phyloP scores from a whole-genome alignment of 1,284 basidiomycete species.

The Hymenochaete sp. region DNA sequence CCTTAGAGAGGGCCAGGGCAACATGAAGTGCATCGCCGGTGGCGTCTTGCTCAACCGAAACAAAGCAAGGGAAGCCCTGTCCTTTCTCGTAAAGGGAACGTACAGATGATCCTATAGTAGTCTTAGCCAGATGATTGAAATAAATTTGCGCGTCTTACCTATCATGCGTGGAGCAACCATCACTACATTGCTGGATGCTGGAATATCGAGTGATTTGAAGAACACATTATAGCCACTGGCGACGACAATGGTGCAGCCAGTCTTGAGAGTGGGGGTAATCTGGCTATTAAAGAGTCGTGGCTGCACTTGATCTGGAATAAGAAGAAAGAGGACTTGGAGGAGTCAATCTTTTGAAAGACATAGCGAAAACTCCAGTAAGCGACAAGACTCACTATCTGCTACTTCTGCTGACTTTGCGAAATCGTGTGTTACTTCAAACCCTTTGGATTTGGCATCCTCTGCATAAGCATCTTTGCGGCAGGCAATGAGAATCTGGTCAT shows the following conservation, averaged over 20 bases:
- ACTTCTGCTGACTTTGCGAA: constrained; percentile 46
- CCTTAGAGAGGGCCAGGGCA: constrained; percentile 47
- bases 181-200: constrained; percentile 47
- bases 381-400: constrained; percentile 39
- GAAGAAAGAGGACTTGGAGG: constrained; percentile 44
- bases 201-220: constrained; percentile 49
- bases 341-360: neutral
- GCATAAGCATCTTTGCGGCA: constrained; percentile 52
- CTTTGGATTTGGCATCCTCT: constrained; percentile 45
- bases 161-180: constrained; percentile 57
- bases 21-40: constrained; percentile 38
- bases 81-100: constrained; percentile 52
- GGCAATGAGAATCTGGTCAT: constrained; percentile 50
- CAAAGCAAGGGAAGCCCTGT: constrained; percentile 56
- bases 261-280: constrained; percentile 43
- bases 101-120: constrained; percentile 41
- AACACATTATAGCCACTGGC: constrained; percentile 62
- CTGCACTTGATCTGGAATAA: constrained; percentile 58
- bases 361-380: constrained; percentile 36
- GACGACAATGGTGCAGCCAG: constrained; percentile 42
- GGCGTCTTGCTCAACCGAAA: constrained; percentile 57
- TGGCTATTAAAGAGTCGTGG: constrained; percentile 50
- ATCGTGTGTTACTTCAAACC: constrained; percentile 49
- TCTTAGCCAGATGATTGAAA: neutral
- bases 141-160: neutral